phyloP scores from a whole-genome alignment of 306 rosid genomes.

The Spatholobus suberectus region DNA sequence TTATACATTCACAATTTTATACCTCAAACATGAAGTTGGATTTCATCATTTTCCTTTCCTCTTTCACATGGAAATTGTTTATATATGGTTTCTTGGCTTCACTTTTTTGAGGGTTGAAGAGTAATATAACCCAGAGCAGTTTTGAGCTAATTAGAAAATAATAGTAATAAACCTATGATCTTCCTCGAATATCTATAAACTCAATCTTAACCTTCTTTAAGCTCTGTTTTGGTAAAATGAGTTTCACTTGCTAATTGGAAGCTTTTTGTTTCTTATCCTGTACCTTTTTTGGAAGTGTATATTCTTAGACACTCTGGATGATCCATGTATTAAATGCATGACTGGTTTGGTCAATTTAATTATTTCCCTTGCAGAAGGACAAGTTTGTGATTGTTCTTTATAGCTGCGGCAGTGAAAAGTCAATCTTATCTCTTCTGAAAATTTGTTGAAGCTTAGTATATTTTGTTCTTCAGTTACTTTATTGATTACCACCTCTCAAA shows the following conservation, averaged over 20 bases:
- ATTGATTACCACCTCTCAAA: neutral
- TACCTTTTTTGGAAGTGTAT: neutral
- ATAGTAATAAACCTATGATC: neutral
- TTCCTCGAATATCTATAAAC: too few relatives aligned
- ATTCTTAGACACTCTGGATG: neutral
- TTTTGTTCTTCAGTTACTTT: neutral
- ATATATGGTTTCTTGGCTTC: neutral
- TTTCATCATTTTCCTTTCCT: neutral
- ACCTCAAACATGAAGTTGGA: neutral
- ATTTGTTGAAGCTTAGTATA: neutral
- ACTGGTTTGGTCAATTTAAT: neutral
- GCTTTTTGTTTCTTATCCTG: neutral
- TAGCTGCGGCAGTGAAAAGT: neutral
- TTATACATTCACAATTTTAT: neutral
- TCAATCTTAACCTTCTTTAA: too few relatives aligned
- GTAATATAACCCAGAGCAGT: neutral
- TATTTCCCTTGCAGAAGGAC: neutral
- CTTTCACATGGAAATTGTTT: neutral
- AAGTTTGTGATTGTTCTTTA: constrained; percentile 24
- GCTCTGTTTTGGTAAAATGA: neutral
- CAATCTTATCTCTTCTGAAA: neutral
- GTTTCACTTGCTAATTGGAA: neutral
- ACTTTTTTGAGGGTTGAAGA: neutral
- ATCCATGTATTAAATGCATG: neutral
- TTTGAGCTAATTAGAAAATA: constrained; percentile 11